Evolutionary conservation across 2,329 filamentous ascomycete genomes (phyloP).

Genomic region (Coccinonectria pachysandricola): DNA sequence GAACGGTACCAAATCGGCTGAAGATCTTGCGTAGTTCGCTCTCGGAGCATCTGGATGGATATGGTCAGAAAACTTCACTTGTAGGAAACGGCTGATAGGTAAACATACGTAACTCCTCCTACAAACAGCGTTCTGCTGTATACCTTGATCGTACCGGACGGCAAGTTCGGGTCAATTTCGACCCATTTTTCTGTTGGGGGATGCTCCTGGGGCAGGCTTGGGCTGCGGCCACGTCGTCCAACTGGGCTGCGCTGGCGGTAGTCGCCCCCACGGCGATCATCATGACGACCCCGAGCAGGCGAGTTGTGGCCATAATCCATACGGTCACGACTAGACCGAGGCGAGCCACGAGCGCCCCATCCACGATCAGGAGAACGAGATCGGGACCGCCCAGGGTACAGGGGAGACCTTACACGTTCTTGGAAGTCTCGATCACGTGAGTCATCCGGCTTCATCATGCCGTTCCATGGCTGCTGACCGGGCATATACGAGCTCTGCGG

Average conservation of each 20-base stretch:
- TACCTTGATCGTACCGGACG: slow-evolving; percentile 76
- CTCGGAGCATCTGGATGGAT: slow-evolving; percentile 54
- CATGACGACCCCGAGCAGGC: slow-evolving; percentile 48
- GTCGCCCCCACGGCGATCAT: slow-evolving; percentile 50
- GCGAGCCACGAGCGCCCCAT: slow-evolving; percentile 57
- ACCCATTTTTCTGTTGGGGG: slow-evolving; percentile 54
- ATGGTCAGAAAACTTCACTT: slow-evolving; percentile 18
- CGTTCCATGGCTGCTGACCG: slow-evolving; percentile 23
- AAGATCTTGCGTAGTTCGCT: slow-evolving; percentile 75
- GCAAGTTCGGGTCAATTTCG: slow-evolving; percentile 65
- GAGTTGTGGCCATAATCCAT: slow-evolving; percentile 67
- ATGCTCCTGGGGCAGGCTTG: slow-evolving; percentile 37
- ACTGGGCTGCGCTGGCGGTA: slow-evolving; percentile 85
- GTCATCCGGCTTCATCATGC: slow-evolving; percentile 26
- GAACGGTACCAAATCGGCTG: slow-evolving; percentile 71
- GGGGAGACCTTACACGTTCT: slow-evolving; percentile 53
- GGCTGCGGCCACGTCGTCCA: slow-evolving; percentile 55
- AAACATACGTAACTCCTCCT: slow-evolving; percentile 77
- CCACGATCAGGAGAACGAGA: slow-evolving; percentile 71
- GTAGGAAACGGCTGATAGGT: slow-evolving; percentile 1
- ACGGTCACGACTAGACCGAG: slow-evolving; percentile 52
- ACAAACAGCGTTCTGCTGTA: slow-evolving; percentile 93
- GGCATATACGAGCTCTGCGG: slow-evolving; percentile 33
- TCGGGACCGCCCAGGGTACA: slow-evolving; percentile 50
- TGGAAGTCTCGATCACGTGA: slow-evolving; percentile 48